Evolutionary conservation across 179 eudicot genomes (phyloP), one percentile per base, ranked within the genome.

Genomic region (Beta lomatogona): DNA sequence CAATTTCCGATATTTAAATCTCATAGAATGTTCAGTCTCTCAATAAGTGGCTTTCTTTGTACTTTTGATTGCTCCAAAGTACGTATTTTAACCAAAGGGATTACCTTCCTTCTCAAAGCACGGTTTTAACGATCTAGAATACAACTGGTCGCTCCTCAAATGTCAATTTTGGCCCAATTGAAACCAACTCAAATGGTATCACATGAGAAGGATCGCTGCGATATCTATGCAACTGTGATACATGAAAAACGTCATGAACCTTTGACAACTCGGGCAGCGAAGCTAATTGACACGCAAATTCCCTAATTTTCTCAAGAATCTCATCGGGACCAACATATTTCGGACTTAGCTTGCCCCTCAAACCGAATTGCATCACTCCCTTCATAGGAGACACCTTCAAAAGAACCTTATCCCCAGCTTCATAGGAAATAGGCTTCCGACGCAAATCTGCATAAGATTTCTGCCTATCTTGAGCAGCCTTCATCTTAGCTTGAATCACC

Each of bases 141-240:
- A 28, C 1, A 28, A 28, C 1, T 28, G 31, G 31, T 28, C 31
- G 0, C 31, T 28, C 31, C 31, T 28, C 31, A 28, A 28, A 28
- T 28, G 31, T 28, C 31, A 28, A 28, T 0, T 28, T 28, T 1
- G 31, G 60, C 15, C 5, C 15, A 3, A 9, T 0, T 3, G 13
- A 22, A 18, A 61, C 7, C 8, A 4, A 4, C 66, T 61, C 25
- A 61, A 61, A 28, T 4, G 4, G 22, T 0, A 61, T 61, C 28
- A 61, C 66, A 61, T 61, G 66, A 61, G 66, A 61, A 61, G 66
- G 66, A 9, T 61, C 66, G n/a, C 66, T 61, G n/a, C n/a, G 66
- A 14, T 21, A 61, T 25, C 0, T 61, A 7, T 25, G 12, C 10
- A 61, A 21, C 6, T 61, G 66, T 0, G 66, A 61, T 8, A 9